phyloP scores from a whole-genome alignment of 257 asterid species.

The Cynanchum wilfordii region DNA sequence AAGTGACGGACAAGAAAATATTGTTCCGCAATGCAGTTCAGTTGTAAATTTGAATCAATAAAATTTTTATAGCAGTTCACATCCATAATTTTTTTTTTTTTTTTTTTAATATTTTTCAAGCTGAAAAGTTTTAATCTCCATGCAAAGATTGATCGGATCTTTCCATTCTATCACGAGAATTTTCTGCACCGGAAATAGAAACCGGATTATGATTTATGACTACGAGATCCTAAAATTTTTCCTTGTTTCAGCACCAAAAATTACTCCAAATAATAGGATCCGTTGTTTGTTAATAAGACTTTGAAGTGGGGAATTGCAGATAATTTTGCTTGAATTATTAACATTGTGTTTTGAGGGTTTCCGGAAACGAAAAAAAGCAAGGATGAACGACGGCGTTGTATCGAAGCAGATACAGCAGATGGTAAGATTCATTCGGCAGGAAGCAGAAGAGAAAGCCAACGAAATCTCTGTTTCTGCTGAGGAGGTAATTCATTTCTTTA shows the following conservation, averaged over 20 bases:
- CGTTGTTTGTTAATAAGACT: neutral
- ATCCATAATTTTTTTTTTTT: no score
- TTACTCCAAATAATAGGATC: neutral
- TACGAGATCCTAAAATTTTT: neutral
- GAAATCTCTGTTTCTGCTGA: conserved; percentile 54
- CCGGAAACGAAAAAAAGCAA: neutral
- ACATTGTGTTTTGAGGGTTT: neutral
- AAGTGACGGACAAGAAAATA: neutral
- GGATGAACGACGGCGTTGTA: conserved; percentile 2
- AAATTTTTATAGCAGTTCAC: no score
- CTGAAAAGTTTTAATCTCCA: no score
- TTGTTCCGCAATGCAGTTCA: no score
- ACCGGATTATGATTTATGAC: neutral
- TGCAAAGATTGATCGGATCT: neutral
- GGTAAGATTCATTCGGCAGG: conserved; percentile 57
- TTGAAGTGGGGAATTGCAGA: neutral
- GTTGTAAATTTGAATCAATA: no score
- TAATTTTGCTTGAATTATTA: neutral
- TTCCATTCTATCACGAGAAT: neutral
- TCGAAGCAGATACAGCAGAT: conserved; percentile 61
- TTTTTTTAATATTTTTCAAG: no score
- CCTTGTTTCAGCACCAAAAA: neutral
- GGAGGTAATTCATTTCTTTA: conserved; percentile 23
- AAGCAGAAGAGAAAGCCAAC: conserved; percentile 56
- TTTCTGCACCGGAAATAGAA: neutral